Evolutionary conservation across 257 asterid species (phyloP), one percentile per base, ranked within the genome.

Genomic region (Rehmannia glutinosa): DNA sequence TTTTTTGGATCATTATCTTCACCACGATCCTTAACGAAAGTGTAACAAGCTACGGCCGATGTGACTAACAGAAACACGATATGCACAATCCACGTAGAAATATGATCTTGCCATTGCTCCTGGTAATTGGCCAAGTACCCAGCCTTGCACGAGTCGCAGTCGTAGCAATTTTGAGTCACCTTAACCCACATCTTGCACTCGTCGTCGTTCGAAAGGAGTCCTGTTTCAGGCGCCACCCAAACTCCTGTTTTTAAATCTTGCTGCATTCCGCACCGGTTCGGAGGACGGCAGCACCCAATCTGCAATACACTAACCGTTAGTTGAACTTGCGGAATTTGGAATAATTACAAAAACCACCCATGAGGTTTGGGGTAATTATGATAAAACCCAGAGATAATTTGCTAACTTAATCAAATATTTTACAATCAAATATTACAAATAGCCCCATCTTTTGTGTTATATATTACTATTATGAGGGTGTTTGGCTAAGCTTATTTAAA

Each of bases 81-180:
- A 3, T 47, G 4, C 5, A 16, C 1, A 33, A 57, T 5, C 6
- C 9, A 4, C 6, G 15, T 3, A 33, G 2, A 11, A 6, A 9
- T 9, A 3, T 10, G 6, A 3, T 39, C 16, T 6, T 60, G 36
- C 66, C 66, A 60, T 13, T 60, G 12, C 3, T n/a, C 27, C 66
- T 38, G 51, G 36, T 3, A 60, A 21, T 20, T 20, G 20, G 35
- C 35, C 66, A 60, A 30, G 52, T 36, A 60, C 2, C 12, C 66
- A 0, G 66, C 66, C 66, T 60, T 60, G 66, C 66, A 60, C 13
- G 66, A 60, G 16, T 60, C 66, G 66, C 66, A 60, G 11, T 60
- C 66, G 52, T 10, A 38, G 51, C 66, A 60, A 4, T 13, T 39
- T 5, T 8, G 8, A 8, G 36, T 52, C 51, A 25, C 12, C 2